A percentile compares a stretch with the other conserved stretches of the same genome.
phyloP scores from a whole-genome alignment of 2,329 filamentous ascomycete genomes.

The Fusarium xylarioides region DNA sequence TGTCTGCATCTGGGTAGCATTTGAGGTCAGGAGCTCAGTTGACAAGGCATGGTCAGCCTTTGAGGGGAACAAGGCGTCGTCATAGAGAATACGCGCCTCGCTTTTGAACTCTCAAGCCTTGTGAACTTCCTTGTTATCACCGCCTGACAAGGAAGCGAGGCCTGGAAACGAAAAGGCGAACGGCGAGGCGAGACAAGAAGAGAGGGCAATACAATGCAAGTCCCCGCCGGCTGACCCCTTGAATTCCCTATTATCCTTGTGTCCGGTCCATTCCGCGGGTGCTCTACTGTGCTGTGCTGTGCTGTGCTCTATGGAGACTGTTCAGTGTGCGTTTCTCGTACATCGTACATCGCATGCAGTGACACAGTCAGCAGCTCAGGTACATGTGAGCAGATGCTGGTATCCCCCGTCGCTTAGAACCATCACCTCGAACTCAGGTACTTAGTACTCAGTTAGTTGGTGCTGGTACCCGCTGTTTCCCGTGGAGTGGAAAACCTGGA shows the following conservation, averaged over 20 bases:
- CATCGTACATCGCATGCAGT: slow-evolving; percentile 28
- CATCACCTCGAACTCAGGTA: slow-evolving; percentile 5
- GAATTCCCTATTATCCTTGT: slow-evolving; percentile 16
- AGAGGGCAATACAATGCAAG: slow-evolving; percentile 14
- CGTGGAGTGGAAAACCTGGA: slow-evolving; percentile 27
- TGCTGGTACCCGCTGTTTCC: slow-evolving; percentile 33
- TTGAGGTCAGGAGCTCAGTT: not conserved
- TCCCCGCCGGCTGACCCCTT: slow-evolving; percentile 31
- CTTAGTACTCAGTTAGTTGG: not conserved
- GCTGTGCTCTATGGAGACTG: not conserved
- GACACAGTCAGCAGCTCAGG: slow-evolving; percentile 21
- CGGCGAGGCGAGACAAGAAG: slow-evolving; percentile 24
- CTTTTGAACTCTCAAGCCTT: not conserved
- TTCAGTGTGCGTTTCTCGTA: slow-evolving; percentile 27
- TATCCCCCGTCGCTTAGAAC: slow-evolving; percentile 6
- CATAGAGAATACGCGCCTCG: slow-evolving; percentile 9
- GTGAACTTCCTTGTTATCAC: not conserved
- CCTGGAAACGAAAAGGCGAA: slow-evolving; percentile 16
- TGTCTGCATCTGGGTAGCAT: not conserved
- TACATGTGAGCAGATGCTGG: slow-evolving; percentile 14
- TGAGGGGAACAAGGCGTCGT: slow-evolving; percentile 3
- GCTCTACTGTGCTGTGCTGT: not conserved
- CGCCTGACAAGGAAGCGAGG: slow-evolving; percentile 9
- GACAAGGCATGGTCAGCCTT: not conserved
- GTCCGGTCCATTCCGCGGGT: slow-evolving; percentile 23